A percentile compares a stretch with the other conserved stretches of the same genome.
Evolutionary conservation across 2,329 filamentous ascomycete genomes (phyloP).

Genomic region (Ophiocordyceps camponoti-leonardi): DNA sequence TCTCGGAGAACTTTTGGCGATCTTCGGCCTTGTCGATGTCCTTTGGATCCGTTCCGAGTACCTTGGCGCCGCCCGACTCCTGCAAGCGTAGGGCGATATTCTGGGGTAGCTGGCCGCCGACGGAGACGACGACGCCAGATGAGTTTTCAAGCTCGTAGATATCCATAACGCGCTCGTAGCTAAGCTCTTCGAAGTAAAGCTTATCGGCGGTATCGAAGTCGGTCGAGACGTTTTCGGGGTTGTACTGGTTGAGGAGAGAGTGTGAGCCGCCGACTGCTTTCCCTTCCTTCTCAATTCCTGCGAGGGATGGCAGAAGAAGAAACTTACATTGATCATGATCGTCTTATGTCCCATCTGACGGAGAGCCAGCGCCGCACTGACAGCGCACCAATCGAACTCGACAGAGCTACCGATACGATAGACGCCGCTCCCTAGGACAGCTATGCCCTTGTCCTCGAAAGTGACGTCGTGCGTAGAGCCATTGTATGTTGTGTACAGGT

Average conservation of each 20-base stretch:
- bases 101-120: slow-evolving; percentile 96
- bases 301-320: no score
- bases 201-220: slow-evolving; percentile 92
- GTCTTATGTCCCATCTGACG: slow-evolving; percentile 77
- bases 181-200: slow-evolving; percentile 94
- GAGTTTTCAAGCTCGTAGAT: slow-evolving; percentile 81
- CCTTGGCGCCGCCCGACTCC: slow-evolving; percentile 66
- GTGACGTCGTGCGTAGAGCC: slow-evolving; percentile 66
- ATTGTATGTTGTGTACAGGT: slow-evolving; percentile 93
- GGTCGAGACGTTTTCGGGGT: slow-evolving; percentile 76
- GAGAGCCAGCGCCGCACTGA: slow-evolving; percentile 80
- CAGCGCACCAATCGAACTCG: slow-evolving; percentile 98
- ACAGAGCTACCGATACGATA: slow-evolving; percentile 96
- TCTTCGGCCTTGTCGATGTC: slow-evolving; percentile 99
- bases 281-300: no score
- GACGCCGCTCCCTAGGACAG: slow-evolving; percentile 91
- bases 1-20: slow-evolving; percentile 94
- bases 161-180: slow-evolving; percentile 74
- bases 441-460: slow-evolving; percentile 82
- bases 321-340: slow-evolving; percentile 62
- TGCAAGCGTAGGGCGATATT: slow-evolving; percentile 88
- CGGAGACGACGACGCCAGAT: slow-evolving; percentile 75
- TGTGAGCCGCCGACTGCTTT: no score
- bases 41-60: slow-evolving; percentile 89
- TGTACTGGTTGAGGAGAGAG: slow-evolving; percentile 27